Base-by-base conservation (phyloP, 2,329 filamentous ascomycete species). In the Calonectria naviculata region DNA sequence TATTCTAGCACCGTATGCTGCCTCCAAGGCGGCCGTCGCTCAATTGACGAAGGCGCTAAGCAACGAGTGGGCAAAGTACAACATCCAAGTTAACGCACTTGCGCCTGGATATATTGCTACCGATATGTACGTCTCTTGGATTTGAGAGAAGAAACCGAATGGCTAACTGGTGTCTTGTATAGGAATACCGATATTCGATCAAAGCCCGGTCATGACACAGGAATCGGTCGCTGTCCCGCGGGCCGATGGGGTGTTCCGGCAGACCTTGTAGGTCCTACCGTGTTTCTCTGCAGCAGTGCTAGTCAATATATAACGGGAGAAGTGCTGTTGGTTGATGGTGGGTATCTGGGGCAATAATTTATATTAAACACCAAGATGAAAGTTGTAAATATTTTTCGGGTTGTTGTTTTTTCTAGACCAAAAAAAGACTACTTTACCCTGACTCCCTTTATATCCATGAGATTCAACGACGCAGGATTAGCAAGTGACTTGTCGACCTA, bases 81-180 rank as follows among this genome's bases (percentile, higher is more conserved):
- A 70, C 29, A 67, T 72, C n/a, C 62, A 72, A 52, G 70, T 72
- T n/a, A 72, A 72, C 28, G 67, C 70, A 9, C 63, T 72, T 46
- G 67, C 70, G 3, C 70, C 70, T n/a, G 67, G 70, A 5, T 70
- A 47, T 0, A 64, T 72, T 19, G 54, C 56, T 8, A 72, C 70
- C 12, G 70, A 70, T 19, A 72, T 72, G 70, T 72, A 34, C 29
- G 44, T 54, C 5, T 29, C 15, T 38, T 38, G 8, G 21, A n/a
- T n/a, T n/a, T 21, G 26, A 15, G n/a, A 49, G 9, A 19, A 6
- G 17, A 17, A 15, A 49, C 17, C 6, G 12, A 6, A 36, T 41
- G 49, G 8, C 61, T 46, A 21, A 10, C 10, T 10, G 9, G 46
- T 2, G 13, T 28, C 3, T 12, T 28, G 9, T 24, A 15, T 12